Percentiles rank a stretch among this genome's conserved stretches.
Conservation (phyloP, 2,329 filamentous ascomycete species). For the Verticillium longisporum region DNA sequence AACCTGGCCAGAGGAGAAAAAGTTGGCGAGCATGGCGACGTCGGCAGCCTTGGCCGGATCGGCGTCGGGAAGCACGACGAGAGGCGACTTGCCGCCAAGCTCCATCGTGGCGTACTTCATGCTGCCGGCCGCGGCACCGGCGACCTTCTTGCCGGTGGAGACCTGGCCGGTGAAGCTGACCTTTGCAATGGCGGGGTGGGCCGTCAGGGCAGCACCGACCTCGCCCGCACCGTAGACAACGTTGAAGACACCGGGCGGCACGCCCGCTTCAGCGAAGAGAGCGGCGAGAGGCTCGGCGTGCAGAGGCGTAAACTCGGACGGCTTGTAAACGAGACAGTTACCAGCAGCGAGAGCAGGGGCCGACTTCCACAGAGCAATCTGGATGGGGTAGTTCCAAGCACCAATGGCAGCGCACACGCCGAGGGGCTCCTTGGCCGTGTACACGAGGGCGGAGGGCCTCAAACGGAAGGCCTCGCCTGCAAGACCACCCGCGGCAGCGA, state of each 20-base stretch:
- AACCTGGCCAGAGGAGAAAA: slow-evolving; percentile 85
- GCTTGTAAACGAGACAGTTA: slow-evolving; percentile 89
- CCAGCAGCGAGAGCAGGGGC: slow-evolving; percentile 79
- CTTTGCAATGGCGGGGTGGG: slow-evolving; percentile 69
- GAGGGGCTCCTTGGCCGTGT: slow-evolving; percentile 73
- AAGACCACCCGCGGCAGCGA: slow-evolving; percentile 72
- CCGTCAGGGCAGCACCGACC: slow-evolving; percentile 68
- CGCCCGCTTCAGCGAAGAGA: slow-evolving; percentile 70
- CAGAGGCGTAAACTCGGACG: slow-evolving; percentile 80
- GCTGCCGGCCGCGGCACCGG: slow-evolving; percentile 62
- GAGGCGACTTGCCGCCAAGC: slow-evolving; percentile 78
- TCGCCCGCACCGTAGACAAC: slow-evolving; percentile 75
- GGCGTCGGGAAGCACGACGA: slow-evolving; percentile 74
- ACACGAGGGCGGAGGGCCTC: slow-evolving; percentile 71
- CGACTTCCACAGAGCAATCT: slow-evolving; percentile 87
- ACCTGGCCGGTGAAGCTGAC: slow-evolving; percentile 89
- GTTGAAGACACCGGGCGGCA: slow-evolving; percentile 81
- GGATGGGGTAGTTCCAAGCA: slow-evolving; percentile 89
- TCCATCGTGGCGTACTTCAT: slow-evolving; percentile 95
- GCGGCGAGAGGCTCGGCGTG: slow-evolving; percentile 70
- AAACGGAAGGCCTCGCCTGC: slow-evolving; percentile 75
- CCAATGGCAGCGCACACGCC: slow-evolving; percentile 84
- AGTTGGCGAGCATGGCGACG: slow-evolving; percentile 89
- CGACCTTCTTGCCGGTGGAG: slow-evolving; percentile 75
- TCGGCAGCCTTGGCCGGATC: slow-evolving; percentile 76